These are phyloP conservation scores for Diaporthe humulicola DNA, from an alignment of 2,329 filamentous ascomycete genomes.

Conservation along the genomic window DNA sequence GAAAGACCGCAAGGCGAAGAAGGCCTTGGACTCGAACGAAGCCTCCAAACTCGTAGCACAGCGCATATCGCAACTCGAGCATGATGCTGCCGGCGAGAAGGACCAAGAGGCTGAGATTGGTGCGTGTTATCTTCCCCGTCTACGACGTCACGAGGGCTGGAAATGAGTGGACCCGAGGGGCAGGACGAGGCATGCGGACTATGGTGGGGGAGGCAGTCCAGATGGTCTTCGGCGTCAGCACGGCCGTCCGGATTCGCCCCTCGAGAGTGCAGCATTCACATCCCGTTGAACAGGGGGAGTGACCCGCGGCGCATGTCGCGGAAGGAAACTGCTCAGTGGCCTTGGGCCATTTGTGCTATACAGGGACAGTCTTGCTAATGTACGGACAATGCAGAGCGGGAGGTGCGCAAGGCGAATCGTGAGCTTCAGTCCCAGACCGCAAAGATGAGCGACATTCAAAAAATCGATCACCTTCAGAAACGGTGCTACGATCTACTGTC, in stretches of 20 bases:
- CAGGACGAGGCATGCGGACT: constrained; percentile 21
- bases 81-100: constrained; percentile 92
- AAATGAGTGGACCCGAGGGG: constrained; percentile 9
- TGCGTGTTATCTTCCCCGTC: constrained; percentile 53
- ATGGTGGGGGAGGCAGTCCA: constrained; percentile 9
- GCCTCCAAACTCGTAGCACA: constrained; percentile 92
- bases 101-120: constrained; percentile 97
- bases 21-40: constrained; percentile 86
- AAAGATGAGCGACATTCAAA: constrained; percentile 92
- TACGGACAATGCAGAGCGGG: constrained; percentile 75
- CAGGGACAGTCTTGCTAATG: constrained; percentile 40
- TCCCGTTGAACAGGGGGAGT: neutral
- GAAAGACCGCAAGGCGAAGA: constrained; percentile 87
- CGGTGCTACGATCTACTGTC: constrained; percentile 92
- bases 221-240: neutral
- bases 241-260: neutral
- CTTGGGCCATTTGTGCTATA: neutral
- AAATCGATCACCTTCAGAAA: constrained; percentile 90
- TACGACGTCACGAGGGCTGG: constrained; percentile 18
- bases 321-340: neutral
- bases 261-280: neutral
- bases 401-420: constrained; percentile 93
- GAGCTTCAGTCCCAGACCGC: constrained; percentile 90
- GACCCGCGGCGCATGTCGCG: neutral
- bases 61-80: constrained; percentile 95